phyloP scores from a whole-genome alignment of 164 flowering plant genomes.

The Berberis thunbergii region DNA sequence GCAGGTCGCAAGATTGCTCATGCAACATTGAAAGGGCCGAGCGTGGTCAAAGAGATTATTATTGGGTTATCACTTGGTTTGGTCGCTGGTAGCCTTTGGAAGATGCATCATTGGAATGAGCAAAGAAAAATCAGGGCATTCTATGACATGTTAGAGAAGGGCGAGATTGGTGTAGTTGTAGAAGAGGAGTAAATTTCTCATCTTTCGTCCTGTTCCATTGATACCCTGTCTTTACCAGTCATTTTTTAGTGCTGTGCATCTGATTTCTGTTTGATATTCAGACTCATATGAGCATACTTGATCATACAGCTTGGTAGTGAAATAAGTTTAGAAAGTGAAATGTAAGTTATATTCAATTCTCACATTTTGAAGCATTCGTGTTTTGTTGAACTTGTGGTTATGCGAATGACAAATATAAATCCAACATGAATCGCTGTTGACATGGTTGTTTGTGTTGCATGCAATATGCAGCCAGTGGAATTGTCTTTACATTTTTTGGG shows the following conservation, averaged over 20 bases:
- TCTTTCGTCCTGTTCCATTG: neutral
- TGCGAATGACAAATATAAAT: too few relatives aligned
- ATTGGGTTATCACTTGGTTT: constrained; percentile 21
- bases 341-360: too few relatives aligned
- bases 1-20: constrained; percentile 25
- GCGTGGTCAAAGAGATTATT: constrained; percentile 29
- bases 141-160: constrained; percentile 27
- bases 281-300: neutral
- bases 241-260: neutral
- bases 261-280: neutral
- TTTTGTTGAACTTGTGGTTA: too few relatives aligned
- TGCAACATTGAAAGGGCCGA: constrained; percentile 26
- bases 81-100: constrained; percentile 27
- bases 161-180: constrained; percentile 22
- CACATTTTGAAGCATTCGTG: neutral
- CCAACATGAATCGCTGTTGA: too few relatives aligned
- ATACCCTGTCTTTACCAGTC: neutral
- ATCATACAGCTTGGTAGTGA: neutral
- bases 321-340: neutral
- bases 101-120: constrained; percentile 35
- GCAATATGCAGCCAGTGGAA: too few relatives aligned
- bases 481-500: too few relatives aligned
- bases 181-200: constrained; percentile 15
- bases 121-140: constrained; percentile 27
- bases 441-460: too few relatives aligned